Evolutionary conservation across 148 eudicot species (phyloP).

Genomic region (Cornus suecica): DNA sequence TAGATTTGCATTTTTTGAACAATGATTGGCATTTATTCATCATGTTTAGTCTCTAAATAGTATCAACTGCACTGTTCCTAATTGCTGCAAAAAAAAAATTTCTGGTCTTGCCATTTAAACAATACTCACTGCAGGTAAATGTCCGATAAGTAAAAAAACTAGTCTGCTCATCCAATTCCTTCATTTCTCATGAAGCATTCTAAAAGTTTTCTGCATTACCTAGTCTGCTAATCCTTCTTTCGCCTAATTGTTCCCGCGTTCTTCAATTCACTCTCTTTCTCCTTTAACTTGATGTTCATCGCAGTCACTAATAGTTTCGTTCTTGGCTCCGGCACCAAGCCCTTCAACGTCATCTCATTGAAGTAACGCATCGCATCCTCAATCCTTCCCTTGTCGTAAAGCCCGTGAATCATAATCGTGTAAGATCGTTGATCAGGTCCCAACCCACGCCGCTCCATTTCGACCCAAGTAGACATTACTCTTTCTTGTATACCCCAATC

Average conservation of each 20-base stretch:
- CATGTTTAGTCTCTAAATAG: too few species aligned
- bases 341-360: slow-evolving; percentile 60
- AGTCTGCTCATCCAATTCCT: not conserved
- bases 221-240: not conserved
- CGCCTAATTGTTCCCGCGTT: not conserved
- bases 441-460: slow-evolving; percentile 62
- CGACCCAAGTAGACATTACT: slow-evolving; percentile 51
- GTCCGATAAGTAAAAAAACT: not conserved
- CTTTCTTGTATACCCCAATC: slow-evolving; percentile 54
- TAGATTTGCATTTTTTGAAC: too few species aligned
- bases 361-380: slow-evolving; percentile 54
- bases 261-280: slow-evolving; percentile 5
- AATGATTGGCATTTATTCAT: too few species aligned
- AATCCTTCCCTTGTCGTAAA: slow-evolving; percentile 44
- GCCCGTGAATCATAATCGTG: slow-evolving; percentile 69
- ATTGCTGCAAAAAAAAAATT: too few species aligned
- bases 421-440: slow-evolving; percentile 83
- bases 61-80: too few species aligned
- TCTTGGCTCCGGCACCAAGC: slow-evolving; percentile 63
- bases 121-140: too few species aligned
- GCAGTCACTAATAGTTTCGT: slow-evolving; percentile 56
- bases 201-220: not conserved
- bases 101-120: too few species aligned
- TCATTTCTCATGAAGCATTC: not conserved
- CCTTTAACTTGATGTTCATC: slow-evolving; percentile 44